Evolutionary conservation across 257 asterid species (phyloP).

Genomic region (Orobanche coerulescens): DNA sequence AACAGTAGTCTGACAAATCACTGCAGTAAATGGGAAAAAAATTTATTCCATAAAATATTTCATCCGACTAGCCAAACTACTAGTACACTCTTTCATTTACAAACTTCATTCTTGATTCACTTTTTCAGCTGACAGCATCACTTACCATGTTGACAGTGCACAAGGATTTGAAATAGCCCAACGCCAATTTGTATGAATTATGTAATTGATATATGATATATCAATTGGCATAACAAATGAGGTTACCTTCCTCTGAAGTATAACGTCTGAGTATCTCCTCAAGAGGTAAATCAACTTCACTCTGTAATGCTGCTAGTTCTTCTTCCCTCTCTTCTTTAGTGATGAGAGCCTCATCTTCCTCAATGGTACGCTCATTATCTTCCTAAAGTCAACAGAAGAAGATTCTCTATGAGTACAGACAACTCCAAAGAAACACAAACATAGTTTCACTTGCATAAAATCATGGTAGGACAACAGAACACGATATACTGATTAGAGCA

Average conservation of each 20-base stretch:
- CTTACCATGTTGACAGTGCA: conserved; percentile 14
- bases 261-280: conserved; percentile 82
- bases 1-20: conserved; percentile 22
- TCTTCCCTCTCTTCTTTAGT: conserved; percentile 92
- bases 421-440: conserved; percentile 1
- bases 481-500: conserved; percentile 2
- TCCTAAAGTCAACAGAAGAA: conserved; percentile 53
- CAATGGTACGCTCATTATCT: conserved; percentile 96
- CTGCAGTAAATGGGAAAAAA: conserved; percentile 10
- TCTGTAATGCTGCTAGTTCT: conserved; percentile 76
- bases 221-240: conserved; percentile 1
- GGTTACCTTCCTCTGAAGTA: conserved; percentile 55
- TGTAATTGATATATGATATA: too few species aligned
- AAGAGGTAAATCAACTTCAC: conserved; percentile 78
- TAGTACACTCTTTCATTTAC: not conserved
- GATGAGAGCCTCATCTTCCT: conserved; percentile 88
- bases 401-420: conserved; percentile 19
- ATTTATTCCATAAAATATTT: conserved; percentile 13
- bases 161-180: conserved; percentile 4
- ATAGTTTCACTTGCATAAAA: conserved; percentile 1
- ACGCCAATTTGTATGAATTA: not conserved
- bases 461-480: not conserved
- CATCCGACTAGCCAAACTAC: conserved; percentile 4
- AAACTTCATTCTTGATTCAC: conserved; percentile 8
- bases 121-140: not conserved